Evolutionary conservation across 2,329 filamentous ascomycete genomes (phyloP), one percentile per base, ranked within the genome.

Genomic region (Pseudomassariella vexata): DNA sequence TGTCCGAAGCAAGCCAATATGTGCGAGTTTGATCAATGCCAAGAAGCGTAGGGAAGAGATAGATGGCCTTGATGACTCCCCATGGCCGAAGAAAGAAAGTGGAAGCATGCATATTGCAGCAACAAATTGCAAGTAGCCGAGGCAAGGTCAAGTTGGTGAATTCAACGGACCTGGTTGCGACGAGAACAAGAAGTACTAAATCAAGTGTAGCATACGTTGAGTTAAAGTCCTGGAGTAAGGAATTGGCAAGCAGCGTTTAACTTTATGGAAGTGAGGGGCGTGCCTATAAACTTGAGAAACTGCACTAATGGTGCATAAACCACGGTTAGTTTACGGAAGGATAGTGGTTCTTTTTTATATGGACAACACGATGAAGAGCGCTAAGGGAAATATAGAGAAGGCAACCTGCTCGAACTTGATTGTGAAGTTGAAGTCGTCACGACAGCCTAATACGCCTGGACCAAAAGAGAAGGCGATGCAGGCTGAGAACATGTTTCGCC

Each of bases 361-460:
- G 21, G 51, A 49, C 21, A 42, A 37, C 10, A 46, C 28, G 19
- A 54, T 52, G 36, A 56, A 50, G 17, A 57, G 34, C 11, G 37
- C 32, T 7, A 46, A 48, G 3, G 50, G 52, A 15, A 57, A 34
- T 7, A 57, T 47, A 2, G 50, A 52, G 39, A 55, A 53, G 34
- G 53, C 54, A 11, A 56, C 28, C 35, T 59, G 37, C 39, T 56
- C 52, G 32, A 56, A 56, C 30, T 52, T 42, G 17, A 56, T 10
- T 24, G 44, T 55, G 30, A 56, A 56, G 36, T 56, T 49, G 17
- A 36, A 36, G 16, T 25, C 22, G 19, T 35, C 25, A 8, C 66
- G 62, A 34, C 67, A 71, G 16, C 62, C 65, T 9, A 41, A 41
- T n/a, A 71, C 62, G 6, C 47, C 41, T 0, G 68, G 67, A 3